A percentile compares a stretch with the other conserved stretches of the same genome.
phyloP scores from a whole-genome alignment of 306 rosid genomes.

The Mucuna pruriens region DNA sequence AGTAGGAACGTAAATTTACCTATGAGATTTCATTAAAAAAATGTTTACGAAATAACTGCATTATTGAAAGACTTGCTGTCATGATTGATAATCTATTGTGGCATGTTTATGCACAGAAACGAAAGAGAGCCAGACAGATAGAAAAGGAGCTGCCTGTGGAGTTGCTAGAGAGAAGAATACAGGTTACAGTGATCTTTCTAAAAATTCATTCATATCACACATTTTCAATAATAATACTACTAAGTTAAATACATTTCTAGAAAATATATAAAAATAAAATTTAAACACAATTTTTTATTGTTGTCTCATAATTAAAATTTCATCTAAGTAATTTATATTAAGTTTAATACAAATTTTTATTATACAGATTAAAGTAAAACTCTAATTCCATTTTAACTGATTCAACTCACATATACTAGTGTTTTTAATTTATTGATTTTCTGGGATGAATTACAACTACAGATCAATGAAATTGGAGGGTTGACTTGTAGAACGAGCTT shows the following conservation, averaged over 20 bases:
- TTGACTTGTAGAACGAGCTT: neutral
- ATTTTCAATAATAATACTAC: neutral
- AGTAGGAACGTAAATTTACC: too few species aligned
- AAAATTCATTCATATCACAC: too few species aligned
- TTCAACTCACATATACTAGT: too few species aligned
- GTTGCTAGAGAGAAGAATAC: slow-evolving; percentile 8
- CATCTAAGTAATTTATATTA: too few species aligned
- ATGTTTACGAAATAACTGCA: neutral
- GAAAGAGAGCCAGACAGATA: neutral
- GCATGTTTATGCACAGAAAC: slow-evolving; percentile 3
- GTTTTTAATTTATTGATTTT: neutral
- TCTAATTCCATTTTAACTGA: neutral
- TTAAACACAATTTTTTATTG: too few species aligned
- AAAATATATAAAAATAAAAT: too few species aligned
- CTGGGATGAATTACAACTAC: neutral
- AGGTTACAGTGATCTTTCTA: neutral
- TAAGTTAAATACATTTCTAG: neutral
- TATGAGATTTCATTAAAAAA: neutral
- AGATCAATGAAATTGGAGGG: neutral
- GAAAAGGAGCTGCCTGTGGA: neutral
- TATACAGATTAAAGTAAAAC: too few species aligned
- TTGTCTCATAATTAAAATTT: too few species aligned
- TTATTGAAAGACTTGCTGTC: neutral
- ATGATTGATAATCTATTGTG: neutral
- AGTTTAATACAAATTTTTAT: too few species aligned